Evolutionary conservation across 208 protist species (phyloP).

Genomic region (Trypanosoma vivax): DNA sequence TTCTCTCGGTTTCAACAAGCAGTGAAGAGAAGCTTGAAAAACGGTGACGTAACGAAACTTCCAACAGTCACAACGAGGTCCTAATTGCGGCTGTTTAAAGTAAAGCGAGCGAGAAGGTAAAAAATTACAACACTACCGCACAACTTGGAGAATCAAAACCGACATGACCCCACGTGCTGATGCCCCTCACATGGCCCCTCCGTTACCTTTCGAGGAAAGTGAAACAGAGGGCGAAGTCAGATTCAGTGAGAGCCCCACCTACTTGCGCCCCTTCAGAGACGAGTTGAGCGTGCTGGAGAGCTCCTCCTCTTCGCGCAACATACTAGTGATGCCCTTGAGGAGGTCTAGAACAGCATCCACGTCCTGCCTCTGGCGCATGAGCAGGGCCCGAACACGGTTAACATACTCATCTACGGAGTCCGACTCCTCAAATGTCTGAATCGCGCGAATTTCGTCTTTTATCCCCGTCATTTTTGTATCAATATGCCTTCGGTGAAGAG

Average conservation of each 20-base stretch:
- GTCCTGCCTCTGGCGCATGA: slow-evolving; percentile 69
- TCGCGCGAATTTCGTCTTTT: slow-evolving; percentile 89
- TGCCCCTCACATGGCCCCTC: too few species aligned
- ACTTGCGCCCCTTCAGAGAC: slow-evolving; percentile 27
- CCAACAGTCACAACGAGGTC: too few species aligned
- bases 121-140: too few species aligned
- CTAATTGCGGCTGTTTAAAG: too few species aligned
- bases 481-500: slow-evolving; percentile 89
- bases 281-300: slow-evolving; percentile 76
- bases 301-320: slow-evolving; percentile 87
- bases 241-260: too few species aligned
- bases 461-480: slow-evolving; percentile 92
- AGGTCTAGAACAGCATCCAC: slow-evolving; percentile 70
- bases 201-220: background rate
- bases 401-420: slow-evolving; percentile 90
- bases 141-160: too few species aligned
- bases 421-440: slow-evolving; percentile 87
- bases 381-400: slow-evolving; percentile 47
- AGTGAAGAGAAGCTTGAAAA: too few species aligned
- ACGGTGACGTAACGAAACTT: too few species aligned
- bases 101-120: too few species aligned
- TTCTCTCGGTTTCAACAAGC: too few species aligned
- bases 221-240: slow-evolving; percentile 3
- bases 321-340: slow-evolving; percentile 61
- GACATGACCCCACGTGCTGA: too few species aligned